Conservation (phyloP, 208 protist genomes). For the Ichthyophonus hoferi region DNA sequence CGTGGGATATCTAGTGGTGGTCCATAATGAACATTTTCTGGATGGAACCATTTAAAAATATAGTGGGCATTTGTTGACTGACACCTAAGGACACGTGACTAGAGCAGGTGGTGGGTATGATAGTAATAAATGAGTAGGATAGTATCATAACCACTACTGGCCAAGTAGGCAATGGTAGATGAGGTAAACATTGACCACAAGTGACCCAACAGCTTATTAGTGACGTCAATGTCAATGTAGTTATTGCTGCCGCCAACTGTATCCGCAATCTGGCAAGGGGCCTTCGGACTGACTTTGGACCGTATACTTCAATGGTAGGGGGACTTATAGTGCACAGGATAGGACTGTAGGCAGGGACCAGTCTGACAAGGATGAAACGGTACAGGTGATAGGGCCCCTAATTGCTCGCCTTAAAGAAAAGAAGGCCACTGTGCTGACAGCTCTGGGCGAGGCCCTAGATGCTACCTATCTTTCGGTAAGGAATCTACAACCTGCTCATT, state of each 20-base stretch:
- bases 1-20: too few relatives aligned
- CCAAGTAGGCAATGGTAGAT: not conserved
- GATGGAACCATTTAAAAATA: too few relatives aligned
- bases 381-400: slow-evolving; percentile 3
- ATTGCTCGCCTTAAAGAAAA: slow-evolving; percentile 54
- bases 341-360: not conserved
- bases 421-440: slow-evolving; percentile 45
- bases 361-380: not conserved
- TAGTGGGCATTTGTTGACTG: too few relatives aligned
- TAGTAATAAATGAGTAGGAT: too few relatives aligned
- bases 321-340: too few relatives aligned
- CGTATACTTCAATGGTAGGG: not conserved
- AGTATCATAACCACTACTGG: too few relatives aligned
- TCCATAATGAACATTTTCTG: too few relatives aligned
- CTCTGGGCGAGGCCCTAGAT: slow-evolving; percentile 36
- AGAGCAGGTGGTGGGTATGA: too few relatives aligned
- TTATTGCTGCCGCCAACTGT: slow-evolving; percentile 21
- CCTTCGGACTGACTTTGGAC: slow-evolving; percentile 32
- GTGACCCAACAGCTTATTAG: slow-evolving; percentile 17
- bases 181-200: not conserved
- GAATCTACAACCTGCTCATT: not conserved
- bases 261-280: slow-evolving; percentile 32
- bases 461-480: not conserved
- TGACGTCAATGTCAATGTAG: slow-evolving; percentile 49
- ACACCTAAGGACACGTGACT: too few relatives aligned